Base-by-base conservation (phyloP, 176 grass and related monocot species). In the Triticum timopheevii region DNA sequence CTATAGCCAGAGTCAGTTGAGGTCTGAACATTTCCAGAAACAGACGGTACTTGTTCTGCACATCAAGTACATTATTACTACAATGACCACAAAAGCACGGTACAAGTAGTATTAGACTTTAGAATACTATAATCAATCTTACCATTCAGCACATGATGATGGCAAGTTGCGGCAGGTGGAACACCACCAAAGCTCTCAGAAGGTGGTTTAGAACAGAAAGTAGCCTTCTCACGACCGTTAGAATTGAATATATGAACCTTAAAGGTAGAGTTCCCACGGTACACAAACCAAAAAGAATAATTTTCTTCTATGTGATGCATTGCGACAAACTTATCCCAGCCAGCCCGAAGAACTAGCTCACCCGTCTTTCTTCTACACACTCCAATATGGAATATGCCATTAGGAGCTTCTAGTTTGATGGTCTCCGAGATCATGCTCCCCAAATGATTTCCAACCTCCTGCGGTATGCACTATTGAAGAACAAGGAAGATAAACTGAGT, bases 281-380 rank as follows among this genome's bases (percentile, higher is more conserved):
- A 77, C 42, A 83, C 76, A 20, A 92, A 92, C 59, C 69, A 8
- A 52, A 92, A 24, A n/a, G 67, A 84, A 33, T 87, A 42, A 23
- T 73, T 76, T 59, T 89, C 56, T 68, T 36, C 23, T 59, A 87
- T 67, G 38, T 68, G 31, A 34, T 34, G 10, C 62, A 36, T 11
- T 20, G 45, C 4, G 38, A 74, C 79, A 75, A 89, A 92, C 2
- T 38, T n/a, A 15, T 52, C 65, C 83, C 91, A 92, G 16, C 91
- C 91, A 30, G n/a, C 31, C 17, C 52, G 54, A 16, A 89, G 78
- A 56, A 72, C 11, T 44, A 86, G 20, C 19, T 39, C 54, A 19
- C 62, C 50, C 15, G n/a, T 9, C 10, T 44, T 52, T 50, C 34
- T 31, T 50, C 34, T 31, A 5, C 49, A 72, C 22, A 82, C 27